Evolutionary conservation across 2,329 filamentous ascomycete species (phyloP), one percentile per base, ranked within the genome.

Genomic region (Ceratocystis lukuohia): DNA sequence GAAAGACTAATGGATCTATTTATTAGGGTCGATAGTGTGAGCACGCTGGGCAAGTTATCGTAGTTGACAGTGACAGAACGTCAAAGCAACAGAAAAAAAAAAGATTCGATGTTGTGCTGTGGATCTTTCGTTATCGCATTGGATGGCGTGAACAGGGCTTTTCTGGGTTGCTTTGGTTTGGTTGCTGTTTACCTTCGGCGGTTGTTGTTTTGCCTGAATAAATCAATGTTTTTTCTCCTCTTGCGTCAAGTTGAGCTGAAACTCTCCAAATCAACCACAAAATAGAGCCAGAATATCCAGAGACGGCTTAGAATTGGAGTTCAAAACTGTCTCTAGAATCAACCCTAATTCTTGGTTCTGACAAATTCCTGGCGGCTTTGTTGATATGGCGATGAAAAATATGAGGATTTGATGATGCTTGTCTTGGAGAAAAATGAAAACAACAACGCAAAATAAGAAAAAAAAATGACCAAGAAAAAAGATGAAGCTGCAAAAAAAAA

Each of bases 51-150:
- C 48, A 20, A 8, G 25, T 41, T 15, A 41, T 41, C 37, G 37
- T 41, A 41, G 37, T 41, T 15, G 37, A 5, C n/a, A 25, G 10
- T 53, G 48, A 25, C 56, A 37, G 28, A 30, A 22, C 53, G 53
- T 30, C 53, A 57, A 33, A 33, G 53, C 53, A 57, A 22, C n/a
- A 25, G 15, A 37, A n/a, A 3, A 33, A 17, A 20, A 59, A 57
- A n/a, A 59, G 28, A 59, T 59, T 59, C 56, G 15, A 8, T 33
- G 56, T 59, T 59, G 56, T 17, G 25, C 25, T 59, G 28, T 59
- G 56, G 56, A 59, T 59, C 56, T 59, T 37, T 59, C 17, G 56
- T 59, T 59, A 59, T 59, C 56, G 56, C 56, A 59, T 59, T 37
- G 28, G 28, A 59, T 30, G 30, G 28, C 3, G 22, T 10, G 48